Percentiles rank a stretch among this genome's conserved stretches.
Evolutionary conservation across 148 eudicot genomes (phyloP).

Genomic region (Vaccinium macrocarpon): DNA sequence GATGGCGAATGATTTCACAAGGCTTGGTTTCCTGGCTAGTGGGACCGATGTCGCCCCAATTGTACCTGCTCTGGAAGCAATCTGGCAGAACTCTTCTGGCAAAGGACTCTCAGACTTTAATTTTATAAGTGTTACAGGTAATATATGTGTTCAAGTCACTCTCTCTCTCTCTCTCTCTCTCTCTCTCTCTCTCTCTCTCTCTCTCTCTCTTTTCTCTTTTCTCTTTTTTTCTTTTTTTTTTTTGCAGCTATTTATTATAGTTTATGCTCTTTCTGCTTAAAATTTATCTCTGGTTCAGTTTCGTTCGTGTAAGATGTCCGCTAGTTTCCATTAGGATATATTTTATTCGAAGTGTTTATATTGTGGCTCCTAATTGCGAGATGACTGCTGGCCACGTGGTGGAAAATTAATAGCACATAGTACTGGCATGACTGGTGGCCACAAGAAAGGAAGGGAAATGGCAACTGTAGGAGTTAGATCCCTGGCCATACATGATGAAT

Average conservation of each 20-base stretch:
- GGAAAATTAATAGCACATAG: no score
- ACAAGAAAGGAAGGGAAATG: no score
- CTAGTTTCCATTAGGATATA: not conserved
- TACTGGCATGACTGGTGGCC: no score
- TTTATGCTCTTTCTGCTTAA: not conserved
- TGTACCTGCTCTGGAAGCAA: slow-evolving; percentile 92
- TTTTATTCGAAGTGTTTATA: not conserved
- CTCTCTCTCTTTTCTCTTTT: no score
- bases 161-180: no score
- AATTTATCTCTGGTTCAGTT: not conserved
- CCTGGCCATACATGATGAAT: no score
- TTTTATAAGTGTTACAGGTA: slow-evolving; percentile 97
- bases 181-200: no score
- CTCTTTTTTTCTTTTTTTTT: not conserved
- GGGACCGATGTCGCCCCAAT: slow-evolving; percentile 96
- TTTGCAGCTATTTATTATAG: not conserved
- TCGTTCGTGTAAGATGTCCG: not conserved
- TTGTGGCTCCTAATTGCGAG: not conserved
- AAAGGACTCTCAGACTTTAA: slow-evolving; percentile 95
- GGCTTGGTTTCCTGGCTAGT: slow-evolving; percentile 94
- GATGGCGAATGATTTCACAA: slow-evolving; percentile 99
- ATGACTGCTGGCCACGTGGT: not conserved
- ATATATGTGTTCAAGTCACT: not conserved
- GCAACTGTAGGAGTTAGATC: no score
- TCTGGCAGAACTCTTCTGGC: slow-evolving; percentile 94